A percentile compares a stretch with the other conserved stretches of the same genome.
Evolutionary conservation across 2,329 filamentous ascomycete species (phyloP).

Genomic region (Neopestalotiopsis sp.): DNA sequence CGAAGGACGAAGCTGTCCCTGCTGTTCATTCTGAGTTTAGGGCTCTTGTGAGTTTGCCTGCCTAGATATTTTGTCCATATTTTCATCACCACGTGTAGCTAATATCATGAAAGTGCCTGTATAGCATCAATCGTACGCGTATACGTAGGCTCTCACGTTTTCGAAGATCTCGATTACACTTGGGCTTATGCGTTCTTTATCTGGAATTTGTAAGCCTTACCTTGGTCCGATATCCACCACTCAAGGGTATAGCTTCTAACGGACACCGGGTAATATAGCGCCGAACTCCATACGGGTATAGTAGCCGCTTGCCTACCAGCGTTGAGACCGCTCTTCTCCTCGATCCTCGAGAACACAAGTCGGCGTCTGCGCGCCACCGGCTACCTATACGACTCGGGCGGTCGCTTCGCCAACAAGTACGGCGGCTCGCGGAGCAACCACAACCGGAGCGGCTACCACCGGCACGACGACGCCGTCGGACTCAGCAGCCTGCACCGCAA

Average conservation of each 20-base stretch:
- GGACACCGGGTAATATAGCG: not conserved
- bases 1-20: constrained; percentile 16
- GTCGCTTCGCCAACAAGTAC: not conserved
- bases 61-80: not conserved
- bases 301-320: constrained; percentile 22
- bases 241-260: not conserved
- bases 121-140: constrained; percentile 18
- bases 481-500: not conserved
- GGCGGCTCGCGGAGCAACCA: not conserved
- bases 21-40: constrained; percentile 18
- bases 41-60: constrained; percentile 17
- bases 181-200: constrained; percentile 19
- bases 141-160: constrained; percentile 14
- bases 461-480: constrained; percentile 8
- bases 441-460: constrained; percentile 13
- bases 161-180: constrained; percentile 16
- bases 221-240: not conserved
- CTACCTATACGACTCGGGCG: constrained; percentile 11
- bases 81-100: not conserved
- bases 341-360: constrained; percentile 21
- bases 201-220: constrained; percentile 18
- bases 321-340: constrained; percentile 20
- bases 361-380: constrained; percentile 18
- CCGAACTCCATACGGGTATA: constrained; percentile 22
- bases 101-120: constrained; percentile 8